phyloP scores from a whole-genome alignment of 805 yeast species.

The Saccharomycopsis schoenii region DNA sequence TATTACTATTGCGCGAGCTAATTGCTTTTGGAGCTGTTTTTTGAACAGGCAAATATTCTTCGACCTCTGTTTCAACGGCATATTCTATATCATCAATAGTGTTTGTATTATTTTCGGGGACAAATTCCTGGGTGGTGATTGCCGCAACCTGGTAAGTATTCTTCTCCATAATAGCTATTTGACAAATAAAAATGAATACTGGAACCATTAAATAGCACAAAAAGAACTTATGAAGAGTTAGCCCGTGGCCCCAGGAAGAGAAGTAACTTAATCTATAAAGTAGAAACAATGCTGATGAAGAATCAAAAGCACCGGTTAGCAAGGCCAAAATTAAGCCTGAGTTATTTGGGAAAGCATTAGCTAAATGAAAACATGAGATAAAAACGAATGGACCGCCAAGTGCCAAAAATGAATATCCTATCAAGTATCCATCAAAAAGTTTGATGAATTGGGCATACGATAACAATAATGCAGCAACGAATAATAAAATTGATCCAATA shows the following conservation, averaged over 20 bases:
- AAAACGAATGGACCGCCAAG: constrained; percentile 92
- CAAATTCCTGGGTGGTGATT: not conserved
- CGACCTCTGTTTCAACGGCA: constrained; percentile 3
- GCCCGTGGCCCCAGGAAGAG: constrained; percentile 11
- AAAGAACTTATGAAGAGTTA: constrained; percentile 54
- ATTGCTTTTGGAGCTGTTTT: not conserved
- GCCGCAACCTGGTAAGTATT: constrained; percentile 41
- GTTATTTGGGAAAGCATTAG: constrained; percentile 74
- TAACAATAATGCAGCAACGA: constrained; percentile 43
- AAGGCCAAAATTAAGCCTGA: constrained; percentile 77
- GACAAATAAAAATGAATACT: constrained; percentile 62
- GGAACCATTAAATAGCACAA: constrained; percentile 64
- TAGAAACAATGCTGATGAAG: constrained; percentile 82
- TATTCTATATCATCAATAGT: constrained; percentile 1
- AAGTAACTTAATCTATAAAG: constrained; percentile 50
- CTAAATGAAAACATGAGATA: constrained; percentile 81
- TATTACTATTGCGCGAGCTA: not conserved
- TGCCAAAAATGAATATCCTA: constrained; percentile 70
- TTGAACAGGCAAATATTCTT: constrained; percentile 11
- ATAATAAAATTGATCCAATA: constrained; percentile 54
- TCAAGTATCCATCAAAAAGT: constrained; percentile 52
- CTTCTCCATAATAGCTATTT: constrained; percentile 69
- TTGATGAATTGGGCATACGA: constrained; percentile 30
- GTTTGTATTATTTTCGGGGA: not conserved
- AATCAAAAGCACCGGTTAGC: constrained; percentile 88